Evolutionary conservation across 2,329 filamentous ascomycete genomes (phyloP).

Genomic region (Aspergillus uvarum): DNA sequence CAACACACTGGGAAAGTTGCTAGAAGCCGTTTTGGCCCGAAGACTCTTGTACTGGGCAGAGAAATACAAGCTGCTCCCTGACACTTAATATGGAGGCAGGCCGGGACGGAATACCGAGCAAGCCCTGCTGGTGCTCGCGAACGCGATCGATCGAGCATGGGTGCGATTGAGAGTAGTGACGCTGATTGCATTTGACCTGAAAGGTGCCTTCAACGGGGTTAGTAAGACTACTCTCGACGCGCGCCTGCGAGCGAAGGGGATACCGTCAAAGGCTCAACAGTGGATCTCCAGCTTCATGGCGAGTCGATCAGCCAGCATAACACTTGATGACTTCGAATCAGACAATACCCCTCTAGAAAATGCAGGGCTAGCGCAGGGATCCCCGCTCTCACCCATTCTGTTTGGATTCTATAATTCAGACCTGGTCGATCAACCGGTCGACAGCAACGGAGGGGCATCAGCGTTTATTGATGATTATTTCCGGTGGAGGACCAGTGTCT

Average conservation of each 20-base stretch:
- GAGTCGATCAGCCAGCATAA: slow-evolving; percentile 13
- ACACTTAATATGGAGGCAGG: slow-evolving; percentile 25
- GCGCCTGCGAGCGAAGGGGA: neutral
- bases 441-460: slow-evolving; percentile 24
- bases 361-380: slow-evolving; percentile 25
- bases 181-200: slow-evolving; percentile 20
- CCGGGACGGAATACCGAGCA: slow-evolving; percentile 21
- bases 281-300: slow-evolving; percentile 24
- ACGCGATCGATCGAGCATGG: slow-evolving; percentile 17
- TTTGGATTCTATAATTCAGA: slow-evolving; percentile 40
- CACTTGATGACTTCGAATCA: slow-evolving; percentile 20
- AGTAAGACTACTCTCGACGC: slow-evolving; percentile 13
- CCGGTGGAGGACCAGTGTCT: slow-evolving; percentile 18
- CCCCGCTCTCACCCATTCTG: slow-evolving; percentile 32
- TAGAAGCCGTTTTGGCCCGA: slow-evolving; percentile 19
- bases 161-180: slow-evolving; percentile 17
- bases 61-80: slow-evolving; percentile 21
- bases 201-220: slow-evolving; percentile 22
- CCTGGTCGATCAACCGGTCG: slow-evolving; percentile 30
- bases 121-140: slow-evolving; percentile 14
- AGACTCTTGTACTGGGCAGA: slow-evolving; percentile 20
- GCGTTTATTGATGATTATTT: slow-evolving; percentile 34
- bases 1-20: slow-evolving; percentile 23
- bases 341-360: slow-evolving; percentile 8
- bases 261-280: neutral